Evolutionary conservation across 75 land plant genomes (phyloP).

Genomic region (Adiantum capillusveneris): DNA sequence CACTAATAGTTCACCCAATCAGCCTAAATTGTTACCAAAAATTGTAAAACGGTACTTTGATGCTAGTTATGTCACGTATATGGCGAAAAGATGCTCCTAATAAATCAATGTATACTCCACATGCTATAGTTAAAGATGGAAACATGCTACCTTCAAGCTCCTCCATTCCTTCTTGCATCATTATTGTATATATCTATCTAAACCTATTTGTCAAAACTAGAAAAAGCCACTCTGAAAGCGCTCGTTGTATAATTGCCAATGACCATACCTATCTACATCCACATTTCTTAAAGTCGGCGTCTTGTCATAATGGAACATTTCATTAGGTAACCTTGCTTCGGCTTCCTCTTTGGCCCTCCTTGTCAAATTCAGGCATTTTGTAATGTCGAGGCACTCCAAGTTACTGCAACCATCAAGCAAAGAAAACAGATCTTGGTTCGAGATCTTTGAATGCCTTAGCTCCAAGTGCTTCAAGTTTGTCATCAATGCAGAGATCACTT

Average conservation of each 20-base stretch:
- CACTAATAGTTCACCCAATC: too few species aligned
- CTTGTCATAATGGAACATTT: slow-evolving; percentile 26
- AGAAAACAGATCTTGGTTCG: slow-evolving; percentile 24
- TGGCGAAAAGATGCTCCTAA: too few species aligned
- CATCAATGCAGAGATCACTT: slow-evolving; percentile 41
- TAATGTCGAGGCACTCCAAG: slow-evolving; percentile 40
- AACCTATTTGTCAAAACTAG: slow-evolving; percentile 26
- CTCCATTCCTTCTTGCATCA: too few species aligned
- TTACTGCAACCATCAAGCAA: slow-evolving; percentile 39
- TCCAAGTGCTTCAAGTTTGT: slow-evolving; percentile 54
- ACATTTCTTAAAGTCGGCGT: slow-evolving; percentile 24
- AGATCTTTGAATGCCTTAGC: slow-evolving; percentile 33
- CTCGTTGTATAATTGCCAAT: slow-evolving; percentile 60
- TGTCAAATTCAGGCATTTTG: slow-evolving; percentile 42
- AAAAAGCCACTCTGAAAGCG: slow-evolving; percentile 46
- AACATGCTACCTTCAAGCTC: too few species aligned
- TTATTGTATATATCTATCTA: too few species aligned
- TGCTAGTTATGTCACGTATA: too few species aligned
- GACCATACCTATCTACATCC: slow-evolving; percentile 48
- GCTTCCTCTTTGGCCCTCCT: slow-evolving; percentile 32
- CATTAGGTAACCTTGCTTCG: slow-evolving; percentile 10
- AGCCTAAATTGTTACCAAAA: too few species aligned
- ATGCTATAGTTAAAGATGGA: too few species aligned
- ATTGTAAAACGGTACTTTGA: too few species aligned
- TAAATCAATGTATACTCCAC: too few species aligned